Evolutionary conservation across 805 yeast genomes (phyloP), one percentile per base, ranked within the genome.

Genomic region (Yarrowia hollandica): DNA sequence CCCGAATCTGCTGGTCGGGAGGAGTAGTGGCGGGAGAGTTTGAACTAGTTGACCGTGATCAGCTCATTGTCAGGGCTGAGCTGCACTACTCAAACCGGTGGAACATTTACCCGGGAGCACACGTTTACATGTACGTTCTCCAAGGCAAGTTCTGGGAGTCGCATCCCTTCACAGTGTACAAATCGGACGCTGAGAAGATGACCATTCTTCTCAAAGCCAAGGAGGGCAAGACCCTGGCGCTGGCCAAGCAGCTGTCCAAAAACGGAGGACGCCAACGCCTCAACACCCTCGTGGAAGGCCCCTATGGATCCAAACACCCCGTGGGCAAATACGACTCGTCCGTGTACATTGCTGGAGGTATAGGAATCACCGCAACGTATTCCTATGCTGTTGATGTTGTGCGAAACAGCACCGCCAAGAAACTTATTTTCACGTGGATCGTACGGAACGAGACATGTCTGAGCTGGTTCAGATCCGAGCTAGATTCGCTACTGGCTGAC

Each of bases 341-440:
- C 5, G 75, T 85, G 6, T 76, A 84, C 41, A 62, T 86, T 21
- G 86, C 91, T 7, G 91, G 90, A 48, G 92, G 94, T 26, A 82
- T 82, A 58, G 94, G 94, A 58, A 75, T 87, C 55, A 84, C 92
- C 0, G 88, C 83, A 1, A 76, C 80, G 16, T 78, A 79, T 61
- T 71, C 81, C 4, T 74, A 79, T 60, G 82, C 78, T 9, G 62
- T 34, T 21, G 64, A 5, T 28, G 39, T 35, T 25, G 10, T 31
- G 30, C 6, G 21, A 0, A 63, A 73, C 33, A 73, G 75, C 54
- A 62, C 77, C 19, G 65, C 46, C 30, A 48, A 60, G 30, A 69
- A 71, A 33, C 73, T 77, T 30, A 79, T 79, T 60, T 74, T 88
- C 50, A 69, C 80, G 23, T 88, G 94, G 94, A 75, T 79, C 11